Evolutionary conservation across 1,139 yeast genomes (phyloP).

Genomic region (Meyerozyma elateridarum): DNA sequence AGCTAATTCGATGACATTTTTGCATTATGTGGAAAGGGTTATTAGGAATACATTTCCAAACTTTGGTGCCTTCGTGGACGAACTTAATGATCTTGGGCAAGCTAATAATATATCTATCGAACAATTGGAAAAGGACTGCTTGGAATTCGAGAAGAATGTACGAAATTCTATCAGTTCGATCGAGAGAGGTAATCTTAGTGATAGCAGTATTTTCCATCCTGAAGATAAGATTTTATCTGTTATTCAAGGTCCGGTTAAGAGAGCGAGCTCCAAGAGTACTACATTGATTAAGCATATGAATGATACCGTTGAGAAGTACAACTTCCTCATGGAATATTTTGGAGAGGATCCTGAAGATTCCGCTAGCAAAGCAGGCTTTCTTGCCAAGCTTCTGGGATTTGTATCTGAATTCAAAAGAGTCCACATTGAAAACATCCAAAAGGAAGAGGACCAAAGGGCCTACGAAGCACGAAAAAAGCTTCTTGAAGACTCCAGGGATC

Average conservation of each 20-base stretch:
- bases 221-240: conserved; percentile 58
- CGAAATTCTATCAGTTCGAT: conserved; percentile 53
- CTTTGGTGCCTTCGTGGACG: conserved; percentile 70
- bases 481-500: conserved; percentile 23
- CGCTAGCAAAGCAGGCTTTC: conserved; percentile 35
- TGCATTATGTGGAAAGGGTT: conserved; percentile 82
- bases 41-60: conserved; percentile 77
- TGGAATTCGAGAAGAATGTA: conserved; percentile 53
- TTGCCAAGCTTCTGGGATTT: conserved; percentile 33
- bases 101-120: conserved; percentile 72
- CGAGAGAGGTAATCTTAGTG: conserved; percentile 71
- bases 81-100: conserved; percentile 56
- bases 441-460: conserved; percentile 42
- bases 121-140: conserved; percentile 68
- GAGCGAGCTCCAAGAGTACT: conserved; percentile 59
- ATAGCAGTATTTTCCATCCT: conserved; percentile 66
- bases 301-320: conserved; percentile 50
- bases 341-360: conserved; percentile 74
- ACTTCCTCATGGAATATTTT: conserved; percentile 65
- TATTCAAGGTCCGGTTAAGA: conserved; percentile 46
- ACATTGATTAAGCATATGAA: conserved; percentile 53
- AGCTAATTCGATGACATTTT: conserved; percentile 70
- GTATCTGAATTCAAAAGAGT: conserved; percentile 41
- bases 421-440: conserved; percentile 43
- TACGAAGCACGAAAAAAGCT: conserved; percentile 35